These are phyloP conservation scores for Tremellales sp. DNA, from an alignment of 1,284 basidiomycete genomes.

Conservation along the genomic window DNA sequence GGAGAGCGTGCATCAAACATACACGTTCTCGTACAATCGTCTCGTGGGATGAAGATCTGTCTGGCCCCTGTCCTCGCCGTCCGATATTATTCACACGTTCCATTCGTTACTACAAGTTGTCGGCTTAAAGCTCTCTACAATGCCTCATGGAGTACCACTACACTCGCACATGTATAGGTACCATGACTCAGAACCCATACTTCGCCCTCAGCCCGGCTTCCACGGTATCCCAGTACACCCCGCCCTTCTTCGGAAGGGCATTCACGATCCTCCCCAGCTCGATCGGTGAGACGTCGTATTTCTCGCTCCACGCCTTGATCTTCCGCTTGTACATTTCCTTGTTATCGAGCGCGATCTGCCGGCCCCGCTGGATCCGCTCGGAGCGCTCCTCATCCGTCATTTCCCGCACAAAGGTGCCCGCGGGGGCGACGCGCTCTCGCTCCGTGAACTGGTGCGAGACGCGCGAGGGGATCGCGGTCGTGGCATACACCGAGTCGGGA, in stretches of 20 bases:
- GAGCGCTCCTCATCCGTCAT: no score
- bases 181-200: slow-evolving; percentile 4
- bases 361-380: slow-evolving; percentile 8
- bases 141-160: neutral
- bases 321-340: slow-evolving; percentile 15
- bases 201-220: slow-evolving; percentile 11
- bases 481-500: slow-evolving; percentile 5
- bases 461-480: neutral
- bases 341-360: slow-evolving; percentile 6
- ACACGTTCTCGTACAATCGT: no score
- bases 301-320: slow-evolving; percentile 11
- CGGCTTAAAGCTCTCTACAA: neutral
- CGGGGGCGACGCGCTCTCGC: no score
- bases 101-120: no score
- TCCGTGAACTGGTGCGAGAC: no score
- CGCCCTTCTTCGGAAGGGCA: slow-evolving; percentile 10
- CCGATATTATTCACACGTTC: no score
- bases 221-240: slow-evolving; percentile 20
- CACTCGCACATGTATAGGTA: neutral
- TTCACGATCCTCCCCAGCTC: slow-evolving; percentile 14
- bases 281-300: slow-evolving; percentile 10
- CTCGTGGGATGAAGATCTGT: no score
- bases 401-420: no score
- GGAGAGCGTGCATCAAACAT: no score
- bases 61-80: no score